Base-by-base conservation (phyloP, 192 early-diverging fungal genomes). In the Mortierella antarctica region DNA sequence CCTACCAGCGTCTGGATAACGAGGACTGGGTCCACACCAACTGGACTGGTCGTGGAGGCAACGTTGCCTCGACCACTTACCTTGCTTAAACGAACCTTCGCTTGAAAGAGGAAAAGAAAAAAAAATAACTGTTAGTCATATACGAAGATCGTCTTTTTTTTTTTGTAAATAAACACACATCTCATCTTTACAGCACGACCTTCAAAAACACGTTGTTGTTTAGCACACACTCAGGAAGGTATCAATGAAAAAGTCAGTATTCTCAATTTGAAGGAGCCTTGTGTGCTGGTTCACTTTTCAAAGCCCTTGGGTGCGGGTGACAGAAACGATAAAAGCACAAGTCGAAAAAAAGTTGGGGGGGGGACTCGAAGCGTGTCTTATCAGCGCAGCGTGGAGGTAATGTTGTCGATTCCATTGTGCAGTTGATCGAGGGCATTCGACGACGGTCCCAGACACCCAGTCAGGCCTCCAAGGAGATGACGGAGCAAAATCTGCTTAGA, bases 21-120 rank as follows among this genome's bases (percentile, higher is more conserved):
- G 91, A 92, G 50, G 94, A 94, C 53, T 87, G 70, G 85, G 83
- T 95, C 62, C 97, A 99, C 93, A 94, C 96, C 85, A 99, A 99
- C 95, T 99, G 96, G 97, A 98, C 96, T 73, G 97, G 96, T 58
- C 91, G 92, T 66, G 97, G 97, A 82, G 97, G 88, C 70, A 86
- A 88, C 45, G 85, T 90, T 42, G 77, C 84, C 64, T 79, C 88
- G 46, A 78, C 86, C 17, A 85, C 87, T 62, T 90, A 90, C 65
- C 82, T 87, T 71, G 88, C 86, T 70, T 90, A 90, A 79, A 57
- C n/a, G 3, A 46, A 31, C 7, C 10, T 1, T 7, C 4, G 6
- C 15, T 17, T 39, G 44, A 41, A 21, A 31, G 10, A 4, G 10
- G 7, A 9, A 46, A 48, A 63, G 17, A 63, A 50, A 31, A 54